Evolutionary conservation across 1,139 yeast species (phyloP).

Genomic region (Candida neerlandica): DNA sequence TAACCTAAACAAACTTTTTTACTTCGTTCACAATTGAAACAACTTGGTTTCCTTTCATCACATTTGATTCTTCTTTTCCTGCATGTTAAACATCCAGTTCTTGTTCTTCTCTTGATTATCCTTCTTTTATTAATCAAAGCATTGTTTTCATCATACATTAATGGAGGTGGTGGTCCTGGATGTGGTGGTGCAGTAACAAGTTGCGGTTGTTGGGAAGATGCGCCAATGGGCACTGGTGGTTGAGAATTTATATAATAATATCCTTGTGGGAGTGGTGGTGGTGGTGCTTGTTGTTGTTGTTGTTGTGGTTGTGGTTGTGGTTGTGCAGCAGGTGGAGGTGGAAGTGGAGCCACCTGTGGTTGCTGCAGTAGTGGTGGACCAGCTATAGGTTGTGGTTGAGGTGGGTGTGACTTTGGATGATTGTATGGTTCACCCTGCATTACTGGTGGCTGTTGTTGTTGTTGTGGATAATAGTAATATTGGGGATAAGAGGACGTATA

Average conservation of each 20-base stretch:
- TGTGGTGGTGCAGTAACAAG: constrained; percentile 7
- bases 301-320: constrained; percentile 13
- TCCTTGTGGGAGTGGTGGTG: constrained; percentile 13
- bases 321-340: constrained; percentile 4
- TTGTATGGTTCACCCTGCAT: constrained; percentile 1
- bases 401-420: not conserved
- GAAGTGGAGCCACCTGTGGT: not conserved
- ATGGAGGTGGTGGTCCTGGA: constrained; percentile 10
- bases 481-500: constrained; percentile 1
- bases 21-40: constrained; percentile 72
- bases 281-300: constrained; percentile 11
- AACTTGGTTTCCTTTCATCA: constrained; percentile 74
- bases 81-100: constrained; percentile 78
- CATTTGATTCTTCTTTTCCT: constrained; percentile 72
- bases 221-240: constrained; percentile 8
- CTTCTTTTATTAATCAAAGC: constrained; percentile 43
- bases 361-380: not conserved
- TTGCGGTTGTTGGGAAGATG: constrained; percentile 9
- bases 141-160: constrained; percentile 31
- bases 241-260: constrained; percentile 8
- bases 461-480: constrained; percentile 9
- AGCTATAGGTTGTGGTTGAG: not conserved
- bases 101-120: constrained; percentile 56
- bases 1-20: constrained; percentile 73
- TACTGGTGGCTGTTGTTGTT: constrained; percentile 4